phyloP scores from a whole-genome alignment of 2,329 filamentous ascomycete genomes.

The Magnaporthiopsis incrustans region DNA sequence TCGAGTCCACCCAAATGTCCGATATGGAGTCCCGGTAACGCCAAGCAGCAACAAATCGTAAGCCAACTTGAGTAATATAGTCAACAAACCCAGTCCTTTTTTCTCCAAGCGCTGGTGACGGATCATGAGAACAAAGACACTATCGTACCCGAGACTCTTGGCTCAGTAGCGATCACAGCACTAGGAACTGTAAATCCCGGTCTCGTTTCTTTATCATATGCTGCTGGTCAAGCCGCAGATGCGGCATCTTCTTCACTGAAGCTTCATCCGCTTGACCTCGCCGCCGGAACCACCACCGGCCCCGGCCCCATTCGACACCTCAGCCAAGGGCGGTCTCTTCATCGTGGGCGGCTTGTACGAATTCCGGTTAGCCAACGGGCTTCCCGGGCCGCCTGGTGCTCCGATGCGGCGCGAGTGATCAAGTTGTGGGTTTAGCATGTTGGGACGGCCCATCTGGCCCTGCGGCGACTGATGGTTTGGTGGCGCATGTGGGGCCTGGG shows the following conservation, averaged over 20 bases:
- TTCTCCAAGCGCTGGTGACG: neutral
- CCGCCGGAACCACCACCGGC: slow-evolving; percentile 21
- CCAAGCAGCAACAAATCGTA: slow-evolving; percentile 1
- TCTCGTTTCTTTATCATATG: neutral
- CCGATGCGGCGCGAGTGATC: slow-evolving; percentile 51
- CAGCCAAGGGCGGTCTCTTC: slow-evolving; percentile 44
- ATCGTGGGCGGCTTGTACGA: slow-evolving; percentile 52
- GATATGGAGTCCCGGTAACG: neutral
- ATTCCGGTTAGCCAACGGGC: slow-evolving; percentile 49
- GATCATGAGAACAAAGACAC: neutral
- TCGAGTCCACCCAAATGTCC: neutral
- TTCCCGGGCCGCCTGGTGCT: slow-evolving; percentile 44
- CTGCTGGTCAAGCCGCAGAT: neutral
- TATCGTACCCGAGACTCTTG: neutral
- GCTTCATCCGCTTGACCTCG: slow-evolving; percentile 47
- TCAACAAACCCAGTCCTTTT: neutral
- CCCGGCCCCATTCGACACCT: slow-evolving; percentile 38
- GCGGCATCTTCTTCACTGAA: slow-evolving; percentile 13
- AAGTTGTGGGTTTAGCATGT: slow-evolving; percentile 43
- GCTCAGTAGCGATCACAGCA: neutral
- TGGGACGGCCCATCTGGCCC: slow-evolving; percentile 22
- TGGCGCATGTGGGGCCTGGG: neutral
- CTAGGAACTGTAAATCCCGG: neutral
- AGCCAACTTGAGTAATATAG: neutral
- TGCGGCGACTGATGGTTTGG: slow-evolving; percentile 7